Percentiles rank a stretch among this genome's conserved stretches.
These are phyloP conservation scores for Aspergillus sp. DNA, from an alignment of 2,329 filamentous ascomycete species.

Conservation along the genomic window DNA sequence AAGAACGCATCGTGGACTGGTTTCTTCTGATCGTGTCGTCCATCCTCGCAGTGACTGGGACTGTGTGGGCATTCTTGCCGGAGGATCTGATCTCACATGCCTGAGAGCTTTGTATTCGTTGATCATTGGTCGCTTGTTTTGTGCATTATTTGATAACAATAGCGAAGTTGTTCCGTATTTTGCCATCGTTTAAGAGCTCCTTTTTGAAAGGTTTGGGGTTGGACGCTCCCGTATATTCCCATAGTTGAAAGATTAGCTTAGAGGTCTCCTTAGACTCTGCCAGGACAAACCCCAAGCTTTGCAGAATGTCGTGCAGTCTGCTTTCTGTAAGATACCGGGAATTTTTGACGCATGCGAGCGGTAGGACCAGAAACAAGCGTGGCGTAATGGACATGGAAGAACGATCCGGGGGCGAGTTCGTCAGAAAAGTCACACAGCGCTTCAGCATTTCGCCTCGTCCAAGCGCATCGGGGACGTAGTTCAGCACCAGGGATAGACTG, in stretches of 20 bases:
- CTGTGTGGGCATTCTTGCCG: slow-evolving; percentile 82
- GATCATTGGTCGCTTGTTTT: not conserved
- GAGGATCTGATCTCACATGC: slow-evolving; percentile 64
- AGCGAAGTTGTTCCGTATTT: slow-evolving; percentile 84
- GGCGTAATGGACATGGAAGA: slow-evolving; percentile 33
- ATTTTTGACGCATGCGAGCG: slow-evolving; percentile 82
- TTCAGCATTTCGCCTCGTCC: slow-evolving; percentile 82
- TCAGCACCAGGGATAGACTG: slow-evolving; percentile 87
- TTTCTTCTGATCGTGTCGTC: slow-evolving; percentile 67
- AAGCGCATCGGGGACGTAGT: slow-evolving; percentile 80
- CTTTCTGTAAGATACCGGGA: slow-evolving; percentile 82
- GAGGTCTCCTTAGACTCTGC: slow-evolving; percentile 69
- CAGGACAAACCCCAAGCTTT: slow-evolving; percentile 68
- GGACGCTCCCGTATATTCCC: slow-evolving; percentile 53
- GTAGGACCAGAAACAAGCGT: slow-evolving; percentile 83
- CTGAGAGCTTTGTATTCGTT: slow-evolving; percentile 6
- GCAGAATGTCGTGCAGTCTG: slow-evolving; percentile 71
- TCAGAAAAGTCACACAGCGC: slow-evolving; percentile 70
- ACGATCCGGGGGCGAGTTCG: slow-evolving; percentile 17
- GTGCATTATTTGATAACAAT: slow-evolving; percentile 58
- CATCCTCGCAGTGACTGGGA: slow-evolving; percentile 71
- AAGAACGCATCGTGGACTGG: slow-evolving; percentile 68
- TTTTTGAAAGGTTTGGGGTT: slow-evolving; percentile 59
- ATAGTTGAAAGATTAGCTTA: slow-evolving; percentile 89
- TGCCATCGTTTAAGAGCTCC: slow-evolving; percentile 72